phyloP scores from a whole-genome alignment of 306 rosid species.

The Pachyrhizus erosus region DNA sequence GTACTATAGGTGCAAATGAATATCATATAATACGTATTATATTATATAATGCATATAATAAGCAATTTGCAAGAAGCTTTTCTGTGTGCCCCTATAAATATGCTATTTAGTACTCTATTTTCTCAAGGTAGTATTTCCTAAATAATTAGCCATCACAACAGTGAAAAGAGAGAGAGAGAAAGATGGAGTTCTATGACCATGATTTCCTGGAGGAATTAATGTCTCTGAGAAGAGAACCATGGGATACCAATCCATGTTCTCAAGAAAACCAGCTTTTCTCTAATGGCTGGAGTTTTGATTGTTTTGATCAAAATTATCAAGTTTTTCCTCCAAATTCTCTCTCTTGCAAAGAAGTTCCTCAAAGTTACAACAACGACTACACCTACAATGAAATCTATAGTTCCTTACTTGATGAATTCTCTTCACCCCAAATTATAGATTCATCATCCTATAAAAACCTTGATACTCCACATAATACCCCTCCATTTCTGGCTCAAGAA shows the following conservation, averaged over 20 bases:
- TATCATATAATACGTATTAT: constrained; percentile 4
- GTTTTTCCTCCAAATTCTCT: constrained; percentile 50
- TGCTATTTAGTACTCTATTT: constrained; percentile 44
- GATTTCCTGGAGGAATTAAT: constrained; percentile 70
- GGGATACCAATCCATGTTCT: constrained; percentile 56
- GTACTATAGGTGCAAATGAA: constrained; percentile 25
- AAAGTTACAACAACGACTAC: constrained; percentile 39
- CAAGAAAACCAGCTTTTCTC: constrained; percentile 61
- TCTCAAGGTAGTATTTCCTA: constrained; percentile 53
- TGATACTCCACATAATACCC: constrained; percentile 52
- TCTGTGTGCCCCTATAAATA: constrained; percentile 54
- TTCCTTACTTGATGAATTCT: constrained; percentile 47
- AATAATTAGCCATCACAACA: constrained; percentile 49
- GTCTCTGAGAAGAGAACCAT: constrained; percentile 62
- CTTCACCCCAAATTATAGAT: constrained; percentile 54
- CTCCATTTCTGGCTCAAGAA: constrained; percentile 55
- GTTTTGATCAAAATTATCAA: constrained; percentile 58
- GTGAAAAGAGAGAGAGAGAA: constrained; percentile 34
- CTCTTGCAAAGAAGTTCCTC: constrained; percentile 51
- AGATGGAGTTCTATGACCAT: constrained; percentile 66
- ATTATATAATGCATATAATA: constrained; percentile 37
- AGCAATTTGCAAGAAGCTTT: constrained; percentile 43
- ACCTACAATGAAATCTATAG: constrained; percentile 56
- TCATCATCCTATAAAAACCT: constrained; percentile 51
- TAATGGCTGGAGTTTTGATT: constrained; percentile 53